Percentiles rank a stretch among this genome's conserved stretches.
phyloP scores from a whole-genome alignment of 2,329 filamentous ascomycete species.

The Volutella citrinella region DNA sequence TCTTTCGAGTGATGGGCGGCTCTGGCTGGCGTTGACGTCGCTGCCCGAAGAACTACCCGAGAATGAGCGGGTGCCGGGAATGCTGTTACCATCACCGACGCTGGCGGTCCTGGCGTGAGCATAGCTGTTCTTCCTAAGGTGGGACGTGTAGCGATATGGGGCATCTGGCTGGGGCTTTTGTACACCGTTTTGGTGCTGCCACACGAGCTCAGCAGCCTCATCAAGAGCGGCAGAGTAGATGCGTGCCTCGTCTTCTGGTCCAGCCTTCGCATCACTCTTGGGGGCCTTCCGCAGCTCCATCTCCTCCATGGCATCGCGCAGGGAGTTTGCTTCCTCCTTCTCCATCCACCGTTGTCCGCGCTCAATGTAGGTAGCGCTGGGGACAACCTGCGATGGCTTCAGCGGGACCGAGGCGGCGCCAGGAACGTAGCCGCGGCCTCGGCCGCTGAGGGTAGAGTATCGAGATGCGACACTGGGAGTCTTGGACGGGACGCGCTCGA shows the following conservation, averaged over 20 bases:
- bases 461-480: conserved; percentile 46
- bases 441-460: conserved; percentile 43
- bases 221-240: conserved; percentile 70
- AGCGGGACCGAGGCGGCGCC: conserved; percentile 41
- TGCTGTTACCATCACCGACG: conserved; percentile 41
- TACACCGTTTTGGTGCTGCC: conserved; percentile 65
- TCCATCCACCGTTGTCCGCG: conserved; percentile 76
- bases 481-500: conserved; percentile 26
- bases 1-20: conserved; percentile 26
- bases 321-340: conserved; percentile 69
- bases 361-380: conserved; percentile 69
- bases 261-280: conserved; percentile 22
- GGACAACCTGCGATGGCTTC: conserved; percentile 59
- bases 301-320: conserved; percentile 71
- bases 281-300: conserved; percentile 55
- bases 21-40: conserved; percentile 35
- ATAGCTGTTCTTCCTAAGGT: conserved; percentile 70
- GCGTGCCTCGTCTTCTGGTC: conserved; percentile 54
- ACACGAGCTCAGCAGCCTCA: conserved; percentile 77
- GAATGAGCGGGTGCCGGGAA: conserved; percentile 41
- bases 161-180: conserved; percentile 56
- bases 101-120: conserved; percentile 63
- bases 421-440: conserved; percentile 52
- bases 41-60: conserved; percentile 53
- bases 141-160: conserved; percentile 65